phyloP scores from a whole-genome alignment of 768 basidiomycete species.

The Auricularia sp. region DNA sequence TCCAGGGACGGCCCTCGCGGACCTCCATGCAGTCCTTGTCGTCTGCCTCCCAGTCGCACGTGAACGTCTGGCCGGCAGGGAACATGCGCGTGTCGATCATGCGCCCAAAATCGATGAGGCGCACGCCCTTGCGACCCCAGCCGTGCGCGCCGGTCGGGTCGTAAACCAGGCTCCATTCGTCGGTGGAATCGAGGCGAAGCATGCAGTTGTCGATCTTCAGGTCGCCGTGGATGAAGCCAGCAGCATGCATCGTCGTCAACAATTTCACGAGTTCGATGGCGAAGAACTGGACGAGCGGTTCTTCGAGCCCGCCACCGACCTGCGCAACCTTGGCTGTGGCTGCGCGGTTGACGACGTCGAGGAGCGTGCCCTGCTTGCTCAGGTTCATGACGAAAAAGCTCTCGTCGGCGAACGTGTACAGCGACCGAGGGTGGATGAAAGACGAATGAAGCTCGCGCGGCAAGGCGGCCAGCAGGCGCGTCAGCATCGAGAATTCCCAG shows the following conservation, averaged over 20 bases:
- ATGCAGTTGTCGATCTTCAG: slow-evolving; percentile 99
- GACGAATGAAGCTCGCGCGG: slow-evolving; percentile 48
- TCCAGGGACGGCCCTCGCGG: slow-evolving; percentile 76
- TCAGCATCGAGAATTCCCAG: slow-evolving; percentile 89
- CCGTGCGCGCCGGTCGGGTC: slow-evolving; percentile 68
- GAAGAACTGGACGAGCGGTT: slow-evolving; percentile 92
- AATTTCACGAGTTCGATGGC: slow-evolving; percentile 77
- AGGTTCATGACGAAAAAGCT: slow-evolving; percentile 81
- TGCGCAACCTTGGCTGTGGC: slow-evolving; percentile 64
- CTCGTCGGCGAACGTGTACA: slow-evolving; percentile 84
- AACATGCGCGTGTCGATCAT: slow-evolving; percentile 80
- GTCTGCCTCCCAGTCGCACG: slow-evolving; percentile 83
- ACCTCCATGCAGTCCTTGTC: slow-evolving; percentile 89
- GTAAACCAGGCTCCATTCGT: slow-evolving; percentile 77
- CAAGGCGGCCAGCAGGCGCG: slow-evolving; percentile 64
- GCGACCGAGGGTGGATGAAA: slow-evolving; percentile 62
- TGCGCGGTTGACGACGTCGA: slow-evolving; percentile 86
- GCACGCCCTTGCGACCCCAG: slow-evolving; percentile 82
- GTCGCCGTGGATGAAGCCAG: slow-evolving; percentile 93
- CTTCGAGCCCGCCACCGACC: slow-evolving; percentile 70
- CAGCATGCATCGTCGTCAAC: slow-evolving; percentile 68
- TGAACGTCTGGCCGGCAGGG: slow-evolving; percentile 67
- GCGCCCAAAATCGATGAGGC: slow-evolving; percentile 95
- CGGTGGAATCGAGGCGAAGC: slow-evolving; percentile 50
- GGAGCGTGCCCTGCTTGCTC: slow-evolving; percentile 83